A percentile compares a stretch with the other conserved stretches of the same genome.
Evolutionary conservation across 2,329 filamentous ascomycete species (phyloP).

Genomic region (Fragosphaeria purpurea): DNA sequence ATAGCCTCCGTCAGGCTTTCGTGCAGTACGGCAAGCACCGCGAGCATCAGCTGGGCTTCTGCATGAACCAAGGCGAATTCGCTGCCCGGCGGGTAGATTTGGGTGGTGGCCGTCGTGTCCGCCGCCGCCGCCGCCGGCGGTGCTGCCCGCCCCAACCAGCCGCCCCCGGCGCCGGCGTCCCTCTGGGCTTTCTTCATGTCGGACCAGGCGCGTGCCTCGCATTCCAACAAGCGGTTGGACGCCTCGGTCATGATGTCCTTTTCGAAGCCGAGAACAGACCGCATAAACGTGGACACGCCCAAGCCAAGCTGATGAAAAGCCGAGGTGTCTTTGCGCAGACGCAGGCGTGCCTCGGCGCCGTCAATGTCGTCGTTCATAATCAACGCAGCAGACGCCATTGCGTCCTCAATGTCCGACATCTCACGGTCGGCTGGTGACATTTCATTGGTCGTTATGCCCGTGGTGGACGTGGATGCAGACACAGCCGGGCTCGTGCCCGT

Average conservation of each 20-base stretch:
- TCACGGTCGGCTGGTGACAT: conserved; percentile 26
- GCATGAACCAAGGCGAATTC: conserved; percentile 81
- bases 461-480: conserved; percentile 17
- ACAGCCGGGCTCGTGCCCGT: conserved; percentile 20
- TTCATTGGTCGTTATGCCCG: conserved; percentile 13
- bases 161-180: conserved; percentile 25
- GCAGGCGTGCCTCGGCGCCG: conserved; percentile 65
- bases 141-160: not conserved
- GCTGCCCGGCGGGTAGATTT: conserved; percentile 69
- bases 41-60: conserved; percentile 79
- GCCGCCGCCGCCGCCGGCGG: not conserved
- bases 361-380: conserved; percentile 90
- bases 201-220: conserved; percentile 65
- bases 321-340: conserved; percentile 61
- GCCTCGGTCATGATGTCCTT: conserved; percentile 85
- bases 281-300: conserved; percentile 74
- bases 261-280: conserved; percentile 81
- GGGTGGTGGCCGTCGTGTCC: conserved; percentile 25
- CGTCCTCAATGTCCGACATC: conserved; percentile 46
- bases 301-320: conserved; percentile 82
- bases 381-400: conserved; percentile 54
- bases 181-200: conserved; percentile 69
- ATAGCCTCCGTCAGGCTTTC: conserved; percentile 88
- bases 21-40: conserved; percentile 79
- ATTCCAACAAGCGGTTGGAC: conserved; percentile 57